Evolutionary conservation across 352 stramenopile species (phyloP).

Genomic region (Phytopythium mirpurense): DNA sequence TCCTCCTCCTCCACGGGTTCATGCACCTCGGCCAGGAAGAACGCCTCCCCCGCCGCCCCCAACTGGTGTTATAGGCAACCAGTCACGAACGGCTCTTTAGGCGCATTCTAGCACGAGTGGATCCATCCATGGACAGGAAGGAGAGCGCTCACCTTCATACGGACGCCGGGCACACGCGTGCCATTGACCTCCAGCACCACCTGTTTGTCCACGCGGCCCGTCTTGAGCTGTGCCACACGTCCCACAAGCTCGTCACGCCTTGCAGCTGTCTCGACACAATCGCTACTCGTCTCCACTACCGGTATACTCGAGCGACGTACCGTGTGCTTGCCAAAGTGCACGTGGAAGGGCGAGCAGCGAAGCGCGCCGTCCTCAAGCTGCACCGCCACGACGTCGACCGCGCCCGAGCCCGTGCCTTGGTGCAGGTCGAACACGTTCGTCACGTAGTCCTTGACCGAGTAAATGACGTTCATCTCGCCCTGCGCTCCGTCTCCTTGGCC

Average conservation of each 20-base stretch:
- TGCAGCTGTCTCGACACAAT: too few species aligned
- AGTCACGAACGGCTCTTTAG: too few species aligned
- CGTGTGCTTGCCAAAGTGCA: conserved; percentile 69
- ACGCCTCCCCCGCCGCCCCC: conserved; percentile 56
- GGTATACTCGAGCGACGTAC: conserved; percentile 6
- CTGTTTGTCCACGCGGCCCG: conserved; percentile 27
- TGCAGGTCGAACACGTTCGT: conserved; percentile 73
- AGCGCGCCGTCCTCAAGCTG: conserved; percentile 59
- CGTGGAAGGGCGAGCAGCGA: conserved; percentile 74
- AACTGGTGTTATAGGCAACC: too few species aligned
- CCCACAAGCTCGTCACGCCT: background rate
- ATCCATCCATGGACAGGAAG: too few species aligned
- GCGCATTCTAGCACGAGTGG: too few species aligned
- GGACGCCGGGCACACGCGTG: conserved; percentile 33
- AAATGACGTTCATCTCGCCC: conserved; percentile 77
- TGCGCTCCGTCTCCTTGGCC: background rate
- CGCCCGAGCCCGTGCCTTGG: conserved; percentile 53
- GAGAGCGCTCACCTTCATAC: conserved; percentile 63
- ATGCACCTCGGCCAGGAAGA: conserved; percentile 67
- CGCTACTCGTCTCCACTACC: too few species aligned
- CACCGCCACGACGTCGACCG: conserved; percentile 82
- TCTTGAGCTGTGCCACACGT: conserved; percentile 17
- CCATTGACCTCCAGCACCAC: conserved; percentile 66
- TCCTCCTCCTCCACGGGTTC: conserved; percentile 54
- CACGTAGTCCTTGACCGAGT: conserved; percentile 86